Evolutionary conservation across 768 basidiomycete species (phyloP).

Genomic region (Galerina sulciceps): DNA sequence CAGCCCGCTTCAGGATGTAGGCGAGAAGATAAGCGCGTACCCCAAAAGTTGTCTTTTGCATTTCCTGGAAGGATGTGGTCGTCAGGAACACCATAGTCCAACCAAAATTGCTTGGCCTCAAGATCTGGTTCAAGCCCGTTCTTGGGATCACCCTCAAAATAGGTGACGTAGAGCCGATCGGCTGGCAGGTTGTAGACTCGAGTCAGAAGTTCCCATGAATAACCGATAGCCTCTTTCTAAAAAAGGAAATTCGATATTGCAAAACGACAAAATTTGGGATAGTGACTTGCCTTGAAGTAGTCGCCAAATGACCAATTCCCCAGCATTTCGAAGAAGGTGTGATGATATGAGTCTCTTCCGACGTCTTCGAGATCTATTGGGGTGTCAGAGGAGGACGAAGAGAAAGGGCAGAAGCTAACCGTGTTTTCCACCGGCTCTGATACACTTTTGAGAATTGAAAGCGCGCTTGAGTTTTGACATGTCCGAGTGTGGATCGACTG

Average conservation of each 20-base stretch:
- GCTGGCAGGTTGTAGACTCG: constrained; percentile 85
- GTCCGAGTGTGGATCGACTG: constrained; percentile 93
- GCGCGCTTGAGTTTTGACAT: constrained; percentile 91
- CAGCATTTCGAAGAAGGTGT: constrained; percentile 99
- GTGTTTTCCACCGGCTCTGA: constrained; percentile 98
- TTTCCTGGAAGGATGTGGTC: constrained; percentile 92
- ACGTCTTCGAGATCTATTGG: constrained; percentile 93
- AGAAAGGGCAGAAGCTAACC: constrained; percentile 45
- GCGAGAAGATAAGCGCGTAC: constrained; percentile 45
- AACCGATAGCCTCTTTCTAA: constrained; percentile 90
- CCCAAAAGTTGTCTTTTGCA: constrained; percentile 99
- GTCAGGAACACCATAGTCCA: constrained; percentile 85
- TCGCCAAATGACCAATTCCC: constrained; percentile 99
- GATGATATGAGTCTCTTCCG: constrained; percentile 97
- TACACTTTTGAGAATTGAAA: constrained; percentile 97
- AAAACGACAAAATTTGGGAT: constrained; percentile 2
- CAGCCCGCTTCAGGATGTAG: not conserved
- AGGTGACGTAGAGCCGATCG: constrained; percentile 95
- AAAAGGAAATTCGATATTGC: constrained; percentile 15
- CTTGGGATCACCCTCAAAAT: constrained; percentile 93
- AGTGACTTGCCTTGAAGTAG: constrained; percentile 89
- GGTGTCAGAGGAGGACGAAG: not conserved
- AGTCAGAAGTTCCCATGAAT: constrained; percentile 95
- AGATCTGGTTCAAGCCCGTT: constrained; percentile 85
- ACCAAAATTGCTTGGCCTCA: constrained; percentile 88